Conservation (phyloP, 2,329 filamentous ascomycete genomes). For the Alternaria ethzedia region DNA sequence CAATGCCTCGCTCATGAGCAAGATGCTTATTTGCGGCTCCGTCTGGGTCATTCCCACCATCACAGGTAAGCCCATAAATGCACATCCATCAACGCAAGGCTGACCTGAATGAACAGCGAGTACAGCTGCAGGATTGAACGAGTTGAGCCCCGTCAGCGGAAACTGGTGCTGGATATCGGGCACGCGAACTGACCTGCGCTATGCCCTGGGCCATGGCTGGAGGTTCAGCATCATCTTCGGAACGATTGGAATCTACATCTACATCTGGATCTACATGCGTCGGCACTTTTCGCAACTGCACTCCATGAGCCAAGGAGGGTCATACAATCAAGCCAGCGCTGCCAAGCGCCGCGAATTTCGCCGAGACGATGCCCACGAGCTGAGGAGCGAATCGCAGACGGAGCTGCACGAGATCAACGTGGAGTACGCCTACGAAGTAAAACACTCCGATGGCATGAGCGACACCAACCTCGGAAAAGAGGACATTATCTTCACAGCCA, state of each 20-base stretch:
- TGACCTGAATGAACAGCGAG: constrained; percentile 1
- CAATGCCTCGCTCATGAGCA: constrained; percentile 34
- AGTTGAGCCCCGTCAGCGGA: constrained; percentile 5
- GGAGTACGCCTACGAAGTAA: constrained; percentile 3
- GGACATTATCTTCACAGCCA: background rate
- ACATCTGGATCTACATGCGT: constrained; percentile 8
- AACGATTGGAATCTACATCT: constrained; percentile 7
- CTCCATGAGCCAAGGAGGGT: background rate
- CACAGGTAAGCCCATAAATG: background rate
- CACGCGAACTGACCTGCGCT: constrained; percentile 3
- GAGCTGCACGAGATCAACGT: constrained; percentile 9
- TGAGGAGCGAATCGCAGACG: constrained; percentile 1
- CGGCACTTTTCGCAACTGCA: constrained; percentile 1
- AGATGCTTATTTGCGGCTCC: constrained; percentile 45
- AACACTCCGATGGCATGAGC: constrained; percentile 12
- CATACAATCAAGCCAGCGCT: background rate
- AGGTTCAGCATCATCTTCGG: constrained; percentile 8
- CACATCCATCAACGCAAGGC: background rate
- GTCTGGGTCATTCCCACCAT: constrained; percentile 50
- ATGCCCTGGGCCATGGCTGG: constrained; percentile 4
- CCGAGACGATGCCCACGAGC: background rate
- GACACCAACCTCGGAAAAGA: background rate
- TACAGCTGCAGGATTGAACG: constrained; percentile 2
- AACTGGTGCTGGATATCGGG: constrained; percentile 15
- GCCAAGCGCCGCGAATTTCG: background rate